Evolutionary conservation across 2,329 filamentous ascomycete genomes (phyloP).

Genomic region (Diaporthe ampelina): DNA sequence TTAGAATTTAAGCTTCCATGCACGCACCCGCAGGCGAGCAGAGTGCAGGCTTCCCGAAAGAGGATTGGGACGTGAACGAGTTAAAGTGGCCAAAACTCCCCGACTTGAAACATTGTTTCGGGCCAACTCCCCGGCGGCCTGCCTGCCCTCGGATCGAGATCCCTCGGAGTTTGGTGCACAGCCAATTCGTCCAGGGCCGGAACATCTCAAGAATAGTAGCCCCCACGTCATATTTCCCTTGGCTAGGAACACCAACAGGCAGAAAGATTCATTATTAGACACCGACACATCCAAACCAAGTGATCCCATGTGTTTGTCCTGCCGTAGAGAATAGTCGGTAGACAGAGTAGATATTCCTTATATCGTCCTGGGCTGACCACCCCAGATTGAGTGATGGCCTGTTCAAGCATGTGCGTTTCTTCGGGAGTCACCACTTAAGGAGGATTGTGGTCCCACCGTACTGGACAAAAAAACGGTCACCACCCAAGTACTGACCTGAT

Average conservation of each 20-base stretch:
- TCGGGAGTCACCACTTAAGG: conserved; percentile 4
- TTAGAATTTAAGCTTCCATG: conserved; percentile 4
- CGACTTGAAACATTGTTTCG: conserved; percentile 24
- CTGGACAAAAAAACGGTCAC: background rate
- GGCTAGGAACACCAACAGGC: background rate
- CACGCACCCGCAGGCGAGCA: background rate
- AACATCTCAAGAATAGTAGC: conserved; percentile 9
- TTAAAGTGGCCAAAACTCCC: background rate
- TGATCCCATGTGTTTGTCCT: background rate
- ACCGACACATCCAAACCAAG: background rate
- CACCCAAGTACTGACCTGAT: background rate
- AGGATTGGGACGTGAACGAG: background rate
- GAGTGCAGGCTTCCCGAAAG: background rate
- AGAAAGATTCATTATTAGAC: background rate
- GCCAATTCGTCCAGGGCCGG: background rate
- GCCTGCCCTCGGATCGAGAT: background rate
- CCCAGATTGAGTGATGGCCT: background rate
- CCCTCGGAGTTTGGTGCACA: background rate
- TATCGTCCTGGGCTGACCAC: background rate
- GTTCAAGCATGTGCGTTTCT: background rate
- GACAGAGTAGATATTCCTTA: background rate
- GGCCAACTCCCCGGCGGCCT: conserved; percentile 9
- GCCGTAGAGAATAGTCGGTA: background rate
- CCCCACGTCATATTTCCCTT: background rate
- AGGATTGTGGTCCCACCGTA: conserved; percentile 12